Conservation (phyloP, 2,329 filamentous ascomycete species). For the Phaeosphaeriaceae sp. region DNA sequence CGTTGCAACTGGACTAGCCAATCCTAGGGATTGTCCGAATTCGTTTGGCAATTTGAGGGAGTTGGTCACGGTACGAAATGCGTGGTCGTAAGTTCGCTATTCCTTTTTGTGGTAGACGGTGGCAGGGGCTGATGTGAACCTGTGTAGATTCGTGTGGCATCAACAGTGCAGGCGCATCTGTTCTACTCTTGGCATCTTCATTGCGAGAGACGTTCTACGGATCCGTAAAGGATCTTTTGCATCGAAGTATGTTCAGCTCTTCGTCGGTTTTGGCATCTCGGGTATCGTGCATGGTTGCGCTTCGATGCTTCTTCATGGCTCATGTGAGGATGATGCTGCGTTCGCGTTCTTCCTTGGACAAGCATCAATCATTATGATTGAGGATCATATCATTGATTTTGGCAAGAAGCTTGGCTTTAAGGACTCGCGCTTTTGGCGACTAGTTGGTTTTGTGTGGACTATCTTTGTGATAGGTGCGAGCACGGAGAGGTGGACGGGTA, state of each 20-base stretch:
- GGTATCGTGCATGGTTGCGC: constrained; percentile 22
- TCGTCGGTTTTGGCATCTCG: constrained; percentile 29
- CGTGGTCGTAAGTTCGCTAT: constrained; percentile 29
- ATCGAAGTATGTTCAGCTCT: constrained; percentile 40
- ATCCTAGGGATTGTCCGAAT: constrained; percentile 35
- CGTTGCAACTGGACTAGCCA: constrained; percentile 22
- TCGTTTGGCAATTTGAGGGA: constrained; percentile 27
- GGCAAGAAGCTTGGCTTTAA: constrained; percentile 24
- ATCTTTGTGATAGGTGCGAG: constrained; percentile 25
- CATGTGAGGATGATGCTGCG: constrained; percentile 21
- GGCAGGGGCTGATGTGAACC: not conserved
- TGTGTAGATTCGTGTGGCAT: constrained; percentile 30
- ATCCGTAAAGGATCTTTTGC: constrained; percentile 33
- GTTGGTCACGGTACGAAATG: constrained; percentile 25
- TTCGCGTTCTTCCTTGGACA: constrained; percentile 30
- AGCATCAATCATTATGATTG: constrained; percentile 33
- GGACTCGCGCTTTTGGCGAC: constrained; percentile 22
- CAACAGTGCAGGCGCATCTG: constrained; percentile 31
- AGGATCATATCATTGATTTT: constrained; percentile 37
- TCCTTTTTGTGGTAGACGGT: not conserved
- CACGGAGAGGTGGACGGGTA: constrained; percentile 10
- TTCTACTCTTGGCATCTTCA: constrained; percentile 18
- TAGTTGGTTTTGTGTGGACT: constrained; percentile 30
- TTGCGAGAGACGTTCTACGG: constrained; percentile 26
- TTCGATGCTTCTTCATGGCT: constrained; percentile 21